These are phyloP conservation scores for Crepidotus variabilis DNA, from an alignment of 768 basidiomycete genomes.

Conservation along the genomic window DNA sequence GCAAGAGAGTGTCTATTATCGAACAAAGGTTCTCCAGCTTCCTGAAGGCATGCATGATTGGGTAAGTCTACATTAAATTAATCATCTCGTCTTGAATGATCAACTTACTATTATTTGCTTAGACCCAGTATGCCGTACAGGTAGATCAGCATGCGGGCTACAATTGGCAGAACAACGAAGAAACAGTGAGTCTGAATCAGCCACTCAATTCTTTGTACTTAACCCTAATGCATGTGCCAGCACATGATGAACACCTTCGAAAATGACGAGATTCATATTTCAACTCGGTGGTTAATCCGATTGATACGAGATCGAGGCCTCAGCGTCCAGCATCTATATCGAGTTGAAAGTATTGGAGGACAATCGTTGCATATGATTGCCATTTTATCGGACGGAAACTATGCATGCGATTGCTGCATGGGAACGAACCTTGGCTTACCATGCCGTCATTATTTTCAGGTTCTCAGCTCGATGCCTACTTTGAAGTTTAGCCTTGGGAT, in stretches of 20 bases:
- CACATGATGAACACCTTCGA: constrained; percentile 21
- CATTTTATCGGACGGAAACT: constrained; percentile 19
- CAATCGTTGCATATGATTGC: constrained; percentile 21
- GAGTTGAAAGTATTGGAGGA: constrained; percentile 18
- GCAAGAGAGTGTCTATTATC: constrained; percentile 25
- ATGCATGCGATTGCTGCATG: constrained; percentile 33
- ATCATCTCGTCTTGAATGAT: no score
- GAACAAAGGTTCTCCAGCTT: constrained; percentile 15
- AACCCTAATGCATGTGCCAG: constrained; percentile 9
- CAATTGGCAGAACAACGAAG: constrained; percentile 17
- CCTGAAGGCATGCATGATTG: constrained; percentile 23
- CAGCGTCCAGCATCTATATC: constrained; percentile 18
- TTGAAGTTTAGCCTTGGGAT: constrained; percentile 25
- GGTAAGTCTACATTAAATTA: constrained; percentile 20
- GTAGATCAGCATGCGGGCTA: constrained; percentile 12
- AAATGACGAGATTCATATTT: constrained; percentile 27
- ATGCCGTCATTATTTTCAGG: constrained; percentile 29
- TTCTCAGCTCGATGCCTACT: constrained; percentile 11
- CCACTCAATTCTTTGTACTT: constrained; percentile 1
- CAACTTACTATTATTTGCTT: no score
- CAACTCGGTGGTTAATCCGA: constrained; percentile 22
- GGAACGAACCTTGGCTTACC: constrained; percentile 27
- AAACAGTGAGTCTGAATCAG: constrained; percentile 9
- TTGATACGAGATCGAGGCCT: constrained; percentile 17
- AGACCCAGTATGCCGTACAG: constrained; percentile 17